Evolutionary conservation across 768 basidiomycete genomes (phyloP).

Genomic region (Mycena rebaudengoi): DNA sequence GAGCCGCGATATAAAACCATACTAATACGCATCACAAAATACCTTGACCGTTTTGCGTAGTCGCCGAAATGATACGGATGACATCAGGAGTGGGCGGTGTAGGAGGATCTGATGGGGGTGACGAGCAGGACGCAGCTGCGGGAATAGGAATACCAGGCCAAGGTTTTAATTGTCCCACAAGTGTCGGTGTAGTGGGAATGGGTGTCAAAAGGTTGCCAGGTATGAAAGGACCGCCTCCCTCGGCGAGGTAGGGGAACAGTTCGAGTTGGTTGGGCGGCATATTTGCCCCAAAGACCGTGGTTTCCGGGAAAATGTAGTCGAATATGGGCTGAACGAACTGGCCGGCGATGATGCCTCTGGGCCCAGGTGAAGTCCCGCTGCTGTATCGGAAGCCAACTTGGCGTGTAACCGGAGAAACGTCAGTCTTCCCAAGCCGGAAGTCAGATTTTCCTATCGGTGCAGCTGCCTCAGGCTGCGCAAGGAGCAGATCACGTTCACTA

Average conservation of each 20-base stretch:
- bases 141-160: constrained; percentile 22
- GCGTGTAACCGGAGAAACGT: constrained; percentile 25
- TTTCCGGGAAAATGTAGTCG: constrained; percentile 28
- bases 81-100: neutral
- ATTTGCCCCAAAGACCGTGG: constrained; percentile 20
- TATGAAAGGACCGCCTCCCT: constrained; percentile 28
- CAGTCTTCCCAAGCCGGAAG: constrained; percentile 17
- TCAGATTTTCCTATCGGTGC: neutral
- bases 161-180: constrained; percentile 28
- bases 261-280: constrained; percentile 29
- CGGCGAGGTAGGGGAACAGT: constrained; percentile 23
- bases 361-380: constrained; percentile 4
- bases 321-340: constrained; percentile 27
- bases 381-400: constrained; percentile 23
- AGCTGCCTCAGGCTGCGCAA: neutral
- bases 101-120: neutral
- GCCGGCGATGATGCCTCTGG: constrained; percentile 29
- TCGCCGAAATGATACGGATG: constrained; percentile 22
- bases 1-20: neutral
- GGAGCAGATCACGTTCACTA: constrained; percentile 21
- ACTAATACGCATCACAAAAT: no score
- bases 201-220: constrained; percentile 25
- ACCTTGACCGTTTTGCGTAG: constrained; percentile 27
- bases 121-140: neutral
- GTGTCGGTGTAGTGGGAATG: constrained; percentile 20